Evolutionary conservation across 192 early-diverging fungal genomes (phyloP).

Genomic region (Backusella westeae): DNA sequence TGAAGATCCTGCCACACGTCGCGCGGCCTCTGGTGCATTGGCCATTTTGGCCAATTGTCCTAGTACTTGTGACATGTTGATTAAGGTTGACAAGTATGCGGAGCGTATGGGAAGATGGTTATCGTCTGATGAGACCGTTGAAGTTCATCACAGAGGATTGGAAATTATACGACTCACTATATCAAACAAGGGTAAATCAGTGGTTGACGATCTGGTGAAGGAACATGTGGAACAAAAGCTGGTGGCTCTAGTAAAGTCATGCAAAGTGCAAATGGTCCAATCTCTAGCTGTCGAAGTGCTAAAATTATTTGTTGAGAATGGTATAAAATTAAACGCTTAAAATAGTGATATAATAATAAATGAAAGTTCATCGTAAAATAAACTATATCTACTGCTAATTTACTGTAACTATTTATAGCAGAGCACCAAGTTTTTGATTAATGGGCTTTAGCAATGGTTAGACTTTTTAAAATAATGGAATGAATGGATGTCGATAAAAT

Average conservation of each 20-base stretch:
- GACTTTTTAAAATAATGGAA: neutral
- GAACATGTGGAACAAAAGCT: conserved; percentile 45
- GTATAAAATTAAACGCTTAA: conserved; percentile 28
- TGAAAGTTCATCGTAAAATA: neutral
- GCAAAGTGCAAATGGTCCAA: conserved; percentile 46
- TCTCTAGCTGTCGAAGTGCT: conserved; percentile 56
- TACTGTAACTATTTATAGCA: neutral
- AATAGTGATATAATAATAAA: neutral
- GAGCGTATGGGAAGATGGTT: conserved; percentile 56
- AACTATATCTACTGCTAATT: neutral
- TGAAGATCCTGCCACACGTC: conserved; percentile 80
- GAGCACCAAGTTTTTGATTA: neutral
- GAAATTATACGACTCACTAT: conserved; percentile 74
- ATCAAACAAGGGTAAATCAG: conserved; percentile 40
- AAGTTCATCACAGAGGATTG: conserved; percentile 68
- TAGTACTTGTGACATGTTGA: conserved; percentile 56
- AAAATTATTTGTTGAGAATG: conserved; percentile 48
- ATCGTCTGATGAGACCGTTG: conserved; percentile 45
- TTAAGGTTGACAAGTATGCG: conserved; percentile 52
- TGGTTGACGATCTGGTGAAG: conserved; percentile 45
- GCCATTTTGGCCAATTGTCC: conserved; percentile 71
- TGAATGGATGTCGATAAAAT: neutral
- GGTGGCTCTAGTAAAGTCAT: conserved; percentile 44
- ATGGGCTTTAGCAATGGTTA: neutral
- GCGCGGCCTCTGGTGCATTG: conserved; percentile 83